Conservation (phyloP, 1,284 basidiomycete genomes). For the Ustilago loliicola region DNA sequence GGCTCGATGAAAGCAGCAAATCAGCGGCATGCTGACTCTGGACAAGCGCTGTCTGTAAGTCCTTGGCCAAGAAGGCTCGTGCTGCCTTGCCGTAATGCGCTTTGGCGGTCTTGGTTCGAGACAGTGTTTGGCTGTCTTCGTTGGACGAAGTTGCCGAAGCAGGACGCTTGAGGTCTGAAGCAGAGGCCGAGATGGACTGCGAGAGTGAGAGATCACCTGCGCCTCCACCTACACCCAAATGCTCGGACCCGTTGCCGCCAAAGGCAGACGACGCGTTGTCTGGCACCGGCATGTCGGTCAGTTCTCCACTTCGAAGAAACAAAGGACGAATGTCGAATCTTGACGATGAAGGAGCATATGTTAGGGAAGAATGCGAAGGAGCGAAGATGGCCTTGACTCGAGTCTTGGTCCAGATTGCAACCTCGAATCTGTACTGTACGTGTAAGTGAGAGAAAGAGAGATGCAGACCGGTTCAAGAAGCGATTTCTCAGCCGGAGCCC, state of each 20-base stretch:
- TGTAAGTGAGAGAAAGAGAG: conserved; percentile 19
- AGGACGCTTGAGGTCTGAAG: conserved; percentile 46
- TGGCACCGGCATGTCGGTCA: conserved; percentile 28
- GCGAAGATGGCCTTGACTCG: neutral
- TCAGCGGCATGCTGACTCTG: conserved; percentile 46
- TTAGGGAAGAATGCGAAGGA: neutral
- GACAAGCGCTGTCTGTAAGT: conserved; percentile 44
- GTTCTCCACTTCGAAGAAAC: neutral
- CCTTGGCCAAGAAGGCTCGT: conserved; percentile 56
- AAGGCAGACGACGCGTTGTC: conserved; percentile 15
- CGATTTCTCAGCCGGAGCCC: conserved; percentile 28
- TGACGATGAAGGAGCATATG: neutral
- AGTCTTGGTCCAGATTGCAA: neutral
- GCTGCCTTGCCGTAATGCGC: conserved; percentile 44
- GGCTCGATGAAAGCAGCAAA: conserved; percentile 25
- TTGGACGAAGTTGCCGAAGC: conserved; percentile 31
- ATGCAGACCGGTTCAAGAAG: conserved; percentile 20
- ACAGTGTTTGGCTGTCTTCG: conserved; percentile 37
- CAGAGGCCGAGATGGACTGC: conserved; percentile 47
- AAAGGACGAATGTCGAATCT: neutral
- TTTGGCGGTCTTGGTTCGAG: conserved; percentile 43
- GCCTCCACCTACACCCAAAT: conserved; percentile 8
- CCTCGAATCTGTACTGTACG: neutral
- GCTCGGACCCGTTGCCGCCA: conserved; percentile 3
- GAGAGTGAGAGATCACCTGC: conserved; percentile 35